Evolutionary conservation across 2,329 filamentous ascomycete species (phyloP), one percentile per base, ranked within the genome.

Genomic region (Xylariales sp.): DNA sequence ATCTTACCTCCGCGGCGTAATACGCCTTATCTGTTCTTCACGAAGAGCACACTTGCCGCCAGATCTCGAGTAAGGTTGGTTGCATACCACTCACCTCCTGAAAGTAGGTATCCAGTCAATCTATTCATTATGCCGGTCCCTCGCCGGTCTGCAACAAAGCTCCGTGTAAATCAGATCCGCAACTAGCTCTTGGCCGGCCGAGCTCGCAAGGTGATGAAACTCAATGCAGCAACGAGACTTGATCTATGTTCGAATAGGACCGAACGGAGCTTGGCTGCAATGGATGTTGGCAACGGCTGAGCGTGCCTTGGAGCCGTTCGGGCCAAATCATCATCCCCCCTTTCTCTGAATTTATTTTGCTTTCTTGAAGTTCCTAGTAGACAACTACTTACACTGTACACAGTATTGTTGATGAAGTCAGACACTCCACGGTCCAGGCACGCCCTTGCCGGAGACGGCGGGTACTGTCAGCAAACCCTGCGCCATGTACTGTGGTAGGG

Each of bases 131-230:
- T 15, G 21, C 31, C 25, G 31, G 36, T 31, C 24, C 20, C 21
- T n/a, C 14, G 12, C 14, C 29, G 27, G 18, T 19, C 36, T 27
- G 11, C 35, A 27, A 28, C 20, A 16, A 12, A 10, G 9, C 10
- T 36, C 15, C 12, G 15, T 5, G 11, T 18, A 18, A 21, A n/a
- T 22, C 32, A 29, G 15, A 21, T 16, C 38, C 19, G n/a, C 29
- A 22, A 37, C n/a, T 5, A 37, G 29, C n/a, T 12, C 19, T 33
- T 33, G 29, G 38, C 9, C n/a, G 28, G 38, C 38, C 38, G 38
- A 40, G 38, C 29, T 40, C 38, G 38, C 38, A 40, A 25, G 19
- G 14, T 18, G 21, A 40, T 33, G 28, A 31, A 40, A 40, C 38
- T 40, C 18, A 29, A 40, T 40, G 38, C 38, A 20, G 38, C 29